Evolutionary conservation across 768 basidiomycete species (phyloP).

Genomic region (Candolleomyces efflorescens): DNA sequence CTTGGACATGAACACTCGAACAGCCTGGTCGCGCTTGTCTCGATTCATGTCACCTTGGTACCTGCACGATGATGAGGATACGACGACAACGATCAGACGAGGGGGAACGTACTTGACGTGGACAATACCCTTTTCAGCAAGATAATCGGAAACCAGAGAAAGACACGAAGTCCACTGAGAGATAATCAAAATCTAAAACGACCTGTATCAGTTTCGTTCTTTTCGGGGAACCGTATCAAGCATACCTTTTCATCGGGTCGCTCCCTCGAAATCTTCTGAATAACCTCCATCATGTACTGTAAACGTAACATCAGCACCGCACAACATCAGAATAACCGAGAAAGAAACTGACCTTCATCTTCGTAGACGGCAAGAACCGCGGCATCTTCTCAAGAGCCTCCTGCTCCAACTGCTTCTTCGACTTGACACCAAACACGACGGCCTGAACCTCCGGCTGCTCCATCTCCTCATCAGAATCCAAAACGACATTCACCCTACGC

Average conservation of each 20-base stretch:
- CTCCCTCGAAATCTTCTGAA: slow-evolving; percentile 40
- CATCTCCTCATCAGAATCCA: slow-evolving; percentile 42
- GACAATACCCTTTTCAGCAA: slow-evolving; percentile 45
- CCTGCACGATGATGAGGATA: slow-evolving; percentile 21
- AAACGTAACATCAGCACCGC: neutral
- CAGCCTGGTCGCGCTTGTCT: slow-evolving; percentile 46
- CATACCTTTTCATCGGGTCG: slow-evolving; percentile 59
- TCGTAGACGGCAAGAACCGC: slow-evolving; percentile 63
- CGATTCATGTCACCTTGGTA: slow-evolving; percentile 62
- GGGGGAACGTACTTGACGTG: slow-evolving; percentile 47
- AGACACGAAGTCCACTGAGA: slow-evolving; percentile 72
- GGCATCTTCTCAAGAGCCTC: slow-evolving; percentile 44
- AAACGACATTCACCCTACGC: slow-evolving; percentile 32
- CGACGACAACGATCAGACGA: neutral
- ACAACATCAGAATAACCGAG: neutral
- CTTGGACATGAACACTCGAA: slow-evolving; percentile 57
- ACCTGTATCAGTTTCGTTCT: neutral
- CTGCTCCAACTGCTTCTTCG: slow-evolving; percentile 20
- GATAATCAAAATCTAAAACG: slow-evolving; percentile 50
- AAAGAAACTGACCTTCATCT: slow-evolving; percentile 59
- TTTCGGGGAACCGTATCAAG: neutral
- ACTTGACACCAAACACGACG: slow-evolving; percentile 33
- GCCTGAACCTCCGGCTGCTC: slow-evolving; percentile 38
- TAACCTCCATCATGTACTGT: slow-evolving; percentile 57
- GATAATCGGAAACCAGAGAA: slow-evolving; percentile 56